Evolutionary conservation across 2,329 filamentous ascomycete genomes (phyloP), one percentile per base, ranked within the genome.

Genomic region (Kalmusia sp.): DNA sequence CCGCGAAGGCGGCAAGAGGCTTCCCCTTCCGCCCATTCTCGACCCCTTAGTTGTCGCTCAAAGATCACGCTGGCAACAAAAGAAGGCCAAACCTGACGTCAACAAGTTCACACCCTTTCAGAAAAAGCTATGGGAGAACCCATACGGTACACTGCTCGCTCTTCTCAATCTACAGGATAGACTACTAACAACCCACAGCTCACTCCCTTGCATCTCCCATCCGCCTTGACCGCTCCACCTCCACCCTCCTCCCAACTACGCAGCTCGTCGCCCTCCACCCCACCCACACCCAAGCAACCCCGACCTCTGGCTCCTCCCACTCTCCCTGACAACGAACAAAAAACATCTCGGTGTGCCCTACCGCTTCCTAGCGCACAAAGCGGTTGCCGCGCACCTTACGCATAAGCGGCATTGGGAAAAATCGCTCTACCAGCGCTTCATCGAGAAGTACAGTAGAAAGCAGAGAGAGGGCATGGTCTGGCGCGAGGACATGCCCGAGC

Each of bases 211-310:
- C 83, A 25, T 82, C 83, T 0, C 84, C 86, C 0, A 51, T 87
- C 19, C 85, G 89, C 49, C 62, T 69, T 51, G 90, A 87, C 63
- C 64, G 71, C 19, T 66, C 82, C 27, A 85, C 86, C 1, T 55
- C 63, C 0, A 66, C 70, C 0, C 64, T 66, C 1, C 70, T 91
- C 6, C 89, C 89, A 1, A 72, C 70, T 12, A 85, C 82, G 63
- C 88, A 91, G 66, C 75, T 91, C 4, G 83, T 89, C 49, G 77
- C 83, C 27, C 86, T 91, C 54, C 79, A 81, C 24, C 64, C 86
- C 2, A 74, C 11, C 65, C 74, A 1, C 81, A 89, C 50, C 86
- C 87, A 0, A 73, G 79, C 8, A 84, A 82, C 0, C 65, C 71
- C 0, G 62, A 74, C 2, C 76, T 81, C 0, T 90, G 84, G 84